phyloP scores from a whole-genome alignment of 2,329 filamentous ascomycete genomes.

The Trichoderma aggressivum region DNA sequence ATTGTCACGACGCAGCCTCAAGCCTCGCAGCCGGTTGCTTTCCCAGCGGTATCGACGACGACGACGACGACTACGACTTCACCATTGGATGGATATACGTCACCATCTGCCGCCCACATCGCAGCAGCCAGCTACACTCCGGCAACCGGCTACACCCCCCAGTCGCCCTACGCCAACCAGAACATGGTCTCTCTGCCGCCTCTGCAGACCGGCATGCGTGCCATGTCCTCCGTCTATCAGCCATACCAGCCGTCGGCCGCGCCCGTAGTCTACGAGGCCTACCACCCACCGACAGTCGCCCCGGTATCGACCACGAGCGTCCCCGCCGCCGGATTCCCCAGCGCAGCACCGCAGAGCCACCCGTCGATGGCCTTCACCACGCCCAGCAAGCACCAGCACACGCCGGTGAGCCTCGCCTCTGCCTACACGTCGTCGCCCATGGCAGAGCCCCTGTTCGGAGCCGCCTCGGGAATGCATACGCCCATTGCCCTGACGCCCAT shows the following conservation, averaged over 20 bases:
- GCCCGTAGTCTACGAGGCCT: background rate
- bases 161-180: conserved; percentile 35
- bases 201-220: conserved; percentile 57
- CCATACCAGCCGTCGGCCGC: conserved; percentile 27
- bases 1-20: conserved; percentile 50
- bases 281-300: conserved; percentile 25
- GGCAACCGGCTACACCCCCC: conserved; percentile 37
- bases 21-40: conserved; percentile 27
- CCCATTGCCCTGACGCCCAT: conserved; percentile 59
- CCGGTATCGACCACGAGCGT: conserved; percentile 27
- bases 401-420: conserved; percentile 30
- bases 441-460: conserved; percentile 55
- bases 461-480: conserved; percentile 52
- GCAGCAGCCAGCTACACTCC: background rate
- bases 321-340: conserved; percentile 27
- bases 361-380: conserved; percentile 44
- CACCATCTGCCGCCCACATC: background rate
- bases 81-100: background rate
- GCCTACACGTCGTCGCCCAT: conserved; percentile 61
- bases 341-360: conserved; percentile 1
- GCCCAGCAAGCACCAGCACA: conserved; percentile 44
- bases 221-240: conserved; percentile 76
- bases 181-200: conserved; percentile 57
- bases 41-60: conserved; percentile 24
- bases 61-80: background rate